Evolutionary conservation across 441 rosid genomes (phyloP), one percentile per base, ranked within the genome.

Genomic region (Pelargonium australe): DNA sequence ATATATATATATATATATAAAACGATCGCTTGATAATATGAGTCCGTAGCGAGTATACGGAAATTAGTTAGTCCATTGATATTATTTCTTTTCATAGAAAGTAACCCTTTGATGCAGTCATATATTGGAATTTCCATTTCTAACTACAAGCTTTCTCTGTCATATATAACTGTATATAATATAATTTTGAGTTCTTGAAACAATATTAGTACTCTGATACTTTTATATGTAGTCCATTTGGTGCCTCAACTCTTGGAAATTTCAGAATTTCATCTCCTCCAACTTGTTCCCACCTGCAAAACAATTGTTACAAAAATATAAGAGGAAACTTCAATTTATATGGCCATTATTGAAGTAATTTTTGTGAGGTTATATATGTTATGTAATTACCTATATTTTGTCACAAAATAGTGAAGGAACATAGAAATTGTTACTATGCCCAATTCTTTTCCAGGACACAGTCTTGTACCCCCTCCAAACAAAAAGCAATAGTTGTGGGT

Each of bases 241-340:
- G 84, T 47, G 87, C 85, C 70, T 65, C 77, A 64, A 80, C 85
- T 80, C 85, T 78, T 3, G 87, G 85, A 49, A 80, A 81, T 23
- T 78, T 67, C 77, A 68, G 20, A 12, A 84, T 57, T 67, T 80
- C 70, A 5, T 72, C 72, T 23, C 72, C 80, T 13, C 81, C 85
- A 60, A 75, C 77, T 74, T 74, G 78, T 67, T 78, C 81, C 81
- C 87, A 82, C 14, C 85, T 84, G 72, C 81, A 67, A 53, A 12
- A 49, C 16, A 20, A 20, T 20, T 20, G 23, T 20, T 20, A 20
- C 23, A 20, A 20, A 20, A 20, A 20, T 0, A 20, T 20, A 20
- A 20, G 23, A 20, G 23, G 23, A 20, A 20, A 20, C 23, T 20
- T 20, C 23, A 20, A 20, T 20, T 20, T 20, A 20, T 20, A 20